Conservation (phyloP, 2,329 filamentous ascomycete species). For the Cordyceps javanica region DNA sequence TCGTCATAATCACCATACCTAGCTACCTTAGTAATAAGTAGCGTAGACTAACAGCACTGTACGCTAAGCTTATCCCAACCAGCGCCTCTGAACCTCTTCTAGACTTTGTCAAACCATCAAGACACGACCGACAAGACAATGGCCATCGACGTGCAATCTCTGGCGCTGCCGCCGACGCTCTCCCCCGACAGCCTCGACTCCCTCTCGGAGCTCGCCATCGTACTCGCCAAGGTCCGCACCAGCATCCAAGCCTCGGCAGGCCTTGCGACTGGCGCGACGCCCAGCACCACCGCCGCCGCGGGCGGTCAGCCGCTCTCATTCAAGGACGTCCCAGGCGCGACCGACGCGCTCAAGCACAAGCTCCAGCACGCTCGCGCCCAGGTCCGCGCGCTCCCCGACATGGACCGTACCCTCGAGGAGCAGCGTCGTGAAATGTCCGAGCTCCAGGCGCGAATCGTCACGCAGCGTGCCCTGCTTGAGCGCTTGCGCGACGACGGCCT, state of each 20-base stretch:
- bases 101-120: not conserved
- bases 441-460: slow-evolving; percentile 56
- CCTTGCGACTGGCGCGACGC: slow-evolving; percentile 33
- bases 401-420: slow-evolving; percentile 58
- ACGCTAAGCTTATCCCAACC: not conserved
- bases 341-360: slow-evolving; percentile 74
- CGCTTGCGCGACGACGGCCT: slow-evolving; percentile 46
- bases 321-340: slow-evolving; percentile 75
- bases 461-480: slow-evolving; percentile 54
- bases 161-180: slow-evolving; percentile 57
- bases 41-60: not conserved
- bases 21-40: too few relatives aligned
- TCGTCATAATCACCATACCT: too few relatives aligned
- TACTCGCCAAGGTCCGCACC: slow-evolving; percentile 66
- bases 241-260: slow-evolving; percentile 37
- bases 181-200: slow-evolving; percentile 80
- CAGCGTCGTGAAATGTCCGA: slow-evolving; percentile 65
- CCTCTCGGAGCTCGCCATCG: slow-evolving; percentile 71
- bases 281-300: slow-evolving; percentile 18
- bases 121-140: slow-evolving; percentile 10
- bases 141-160: slow-evolving; percentile 34
- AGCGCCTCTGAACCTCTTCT: not conserved
- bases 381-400: slow-evolving; percentile 61
- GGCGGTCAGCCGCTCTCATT: slow-evolving; percentile 36
- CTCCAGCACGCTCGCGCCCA: slow-evolving; percentile 70